Evolutionary conservation across 805 yeast species (phyloP), one percentile per base, ranked within the genome.

Genomic region (Cyberlindnera meyerae): DNA sequence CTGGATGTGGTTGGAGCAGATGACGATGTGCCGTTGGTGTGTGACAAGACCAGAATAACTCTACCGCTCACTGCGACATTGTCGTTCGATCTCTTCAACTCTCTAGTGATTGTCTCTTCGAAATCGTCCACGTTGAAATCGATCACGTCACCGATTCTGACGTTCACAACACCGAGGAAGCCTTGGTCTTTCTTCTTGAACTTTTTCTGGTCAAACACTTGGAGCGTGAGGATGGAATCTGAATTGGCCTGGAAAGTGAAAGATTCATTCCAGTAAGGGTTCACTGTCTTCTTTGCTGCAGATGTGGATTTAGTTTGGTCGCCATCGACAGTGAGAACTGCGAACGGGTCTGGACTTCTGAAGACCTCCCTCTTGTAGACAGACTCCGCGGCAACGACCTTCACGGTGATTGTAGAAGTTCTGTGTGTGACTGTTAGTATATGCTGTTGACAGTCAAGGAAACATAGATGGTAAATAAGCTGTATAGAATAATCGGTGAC

Each of bases 101-200:
- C 96, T 54, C 95, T 78, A 1, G 97, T 89, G 40, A 90, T 79
- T 42, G 97, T 90, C 61, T 89, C 96, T 58, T 82, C 89, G 27
- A 53, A 45, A 25, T 57, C 56, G 11, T 64, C 63, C 54, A 55
- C 33, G 28, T 64, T 65, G 37, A 81, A 68, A 57, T 88, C 94
- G 40, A 90, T 74, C 20, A 85, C 87, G 60, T 93, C 97, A 29
- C 90, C 90, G 21, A 93, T 75, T 47, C 94, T 72, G 35, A 93
- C 75, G 60, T 93, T 93, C 43, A 93, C 93, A 14, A 93, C 97
- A 40, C 99, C 99, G 36, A 93, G 68, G 52, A 93, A 93, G 5
- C 99, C 99, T 62, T 93, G 99, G 59, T 93, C 98, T 73, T 88
- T 89, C 77, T 87, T 88, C 61, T 93, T 93, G 68, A 93, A 93